Conservation (phyloP, 2,329 filamentous ascomycete genomes). For the Pseudopyrenochaeta lycopersici region DNA sequence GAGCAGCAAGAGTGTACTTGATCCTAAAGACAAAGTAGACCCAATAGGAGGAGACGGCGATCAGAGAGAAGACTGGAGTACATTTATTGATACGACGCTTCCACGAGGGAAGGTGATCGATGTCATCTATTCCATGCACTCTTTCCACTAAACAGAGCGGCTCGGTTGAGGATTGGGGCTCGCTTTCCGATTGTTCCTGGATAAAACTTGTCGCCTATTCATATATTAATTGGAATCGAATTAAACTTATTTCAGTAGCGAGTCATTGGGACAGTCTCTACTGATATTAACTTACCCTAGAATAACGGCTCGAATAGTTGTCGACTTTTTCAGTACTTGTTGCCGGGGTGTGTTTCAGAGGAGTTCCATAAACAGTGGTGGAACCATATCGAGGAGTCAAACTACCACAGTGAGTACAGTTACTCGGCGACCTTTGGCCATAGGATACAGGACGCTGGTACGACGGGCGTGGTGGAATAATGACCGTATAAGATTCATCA, state of each 20-base stretch:
- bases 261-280: background rate
- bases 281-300: background rate
- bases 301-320: background rate
- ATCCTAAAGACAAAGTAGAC: slow-evolving; percentile 13
- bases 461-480: slow-evolving; percentile 4
- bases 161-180: slow-evolving; percentile 3
- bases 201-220: slow-evolving; percentile 1
- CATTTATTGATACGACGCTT: slow-evolving; percentile 10
- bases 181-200: background rate
- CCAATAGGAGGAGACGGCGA: slow-evolving; percentile 10
- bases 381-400: slow-evolving; percentile 8
- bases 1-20: slow-evolving; percentile 13
- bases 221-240: background rate
- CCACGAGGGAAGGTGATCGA: slow-evolving; percentile 11
- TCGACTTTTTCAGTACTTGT: slow-evolving; percentile 5
- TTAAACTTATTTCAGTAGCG: too few relatives aligned
- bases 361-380: slow-evolving; percentile 11
- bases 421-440: slow-evolving; percentile 3
- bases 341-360: slow-evolving; percentile 7
- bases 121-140: slow-evolving; percentile 9
- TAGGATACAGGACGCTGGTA: slow-evolving; percentile 12
- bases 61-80: slow-evolving; percentile 8
- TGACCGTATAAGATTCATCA: background rate
- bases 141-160: slow-evolving; percentile 10
- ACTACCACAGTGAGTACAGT: slow-evolving; percentile 10